Evolutionary conservation across 441 rosid species (phyloP).

Genomic region (Metrosideros polymorpha): DNA sequence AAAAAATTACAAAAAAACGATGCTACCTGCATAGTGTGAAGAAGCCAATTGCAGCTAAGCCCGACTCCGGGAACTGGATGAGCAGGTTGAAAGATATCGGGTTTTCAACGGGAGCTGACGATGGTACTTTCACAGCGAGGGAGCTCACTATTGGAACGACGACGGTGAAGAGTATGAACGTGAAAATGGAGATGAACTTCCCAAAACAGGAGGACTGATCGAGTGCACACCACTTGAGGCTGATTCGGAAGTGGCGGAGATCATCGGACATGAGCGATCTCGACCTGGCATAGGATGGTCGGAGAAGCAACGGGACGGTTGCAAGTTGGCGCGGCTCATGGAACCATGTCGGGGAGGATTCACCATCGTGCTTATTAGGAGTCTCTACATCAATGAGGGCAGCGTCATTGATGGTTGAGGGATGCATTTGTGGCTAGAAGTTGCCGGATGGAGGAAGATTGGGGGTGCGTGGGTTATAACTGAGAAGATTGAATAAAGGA

Average conservation of each 20-base stretch:
- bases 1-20: not conserved
- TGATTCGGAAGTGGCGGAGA: slow-evolving; percentile 32
- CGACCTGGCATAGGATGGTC: slow-evolving; percentile 27
- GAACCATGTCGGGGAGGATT: not conserved
- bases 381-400: not conserved
- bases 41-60: slow-evolving; percentile 42
- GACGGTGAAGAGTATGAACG: slow-evolving; percentile 32
- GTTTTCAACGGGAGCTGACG: slow-evolving; percentile 13
- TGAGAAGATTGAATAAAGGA: not conserved
- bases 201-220: slow-evolving; percentile 55
- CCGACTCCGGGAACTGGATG: slow-evolving; percentile 63
- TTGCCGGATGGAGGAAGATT: not conserved
- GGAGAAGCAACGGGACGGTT: slow-evolving; percentile 27
- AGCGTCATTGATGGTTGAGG: not conserved
- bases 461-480: not conserved
- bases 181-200: slow-evolving; percentile 32
- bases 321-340: not conserved
- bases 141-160: slow-evolving; percentile 33
- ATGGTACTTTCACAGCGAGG: slow-evolving; percentile 19
- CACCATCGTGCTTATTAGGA: not conserved
- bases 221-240: slow-evolving; percentile 61
- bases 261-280: slow-evolving; percentile 29
- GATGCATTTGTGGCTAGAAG: not conserved
- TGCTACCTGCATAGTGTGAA: slow-evolving; percentile 23
- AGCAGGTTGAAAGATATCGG: slow-evolving; percentile 45